Evolutionary conservation across 495 filamentous ascomycete genomes (phyloP).

Genomic region (Halenospora varia): DNA sequence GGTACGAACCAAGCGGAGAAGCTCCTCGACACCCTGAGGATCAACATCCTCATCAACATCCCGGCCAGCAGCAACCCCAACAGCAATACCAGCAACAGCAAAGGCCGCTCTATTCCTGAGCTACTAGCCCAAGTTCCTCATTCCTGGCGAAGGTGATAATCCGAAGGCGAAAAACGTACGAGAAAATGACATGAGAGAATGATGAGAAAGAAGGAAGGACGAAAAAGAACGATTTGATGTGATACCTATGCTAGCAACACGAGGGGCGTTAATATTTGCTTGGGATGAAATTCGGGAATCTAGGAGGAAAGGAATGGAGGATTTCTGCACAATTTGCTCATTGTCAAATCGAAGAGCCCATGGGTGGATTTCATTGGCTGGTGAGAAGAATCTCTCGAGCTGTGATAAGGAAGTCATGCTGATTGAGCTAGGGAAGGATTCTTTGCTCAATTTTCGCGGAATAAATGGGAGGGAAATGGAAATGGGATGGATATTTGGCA

Average conservation of each 20-base stretch:
- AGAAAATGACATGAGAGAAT: neutral
- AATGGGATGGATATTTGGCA: neutral
- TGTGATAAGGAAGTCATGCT: too few species aligned
- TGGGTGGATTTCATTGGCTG: neutral
- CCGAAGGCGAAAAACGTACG: neutral
- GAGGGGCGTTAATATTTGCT: neutral
- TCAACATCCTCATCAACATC: too few species aligned
- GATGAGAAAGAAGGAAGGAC: neutral
- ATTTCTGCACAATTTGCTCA: neutral
- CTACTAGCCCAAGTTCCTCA: neutral
- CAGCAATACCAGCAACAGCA: conserved; percentile 2
- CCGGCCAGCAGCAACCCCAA: too few species aligned
- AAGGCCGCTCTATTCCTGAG: neutral
- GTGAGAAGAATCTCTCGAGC: neutral
- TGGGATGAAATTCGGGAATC: too few species aligned
- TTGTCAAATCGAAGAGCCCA: neutral
- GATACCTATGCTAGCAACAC: neutral
- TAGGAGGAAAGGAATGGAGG: neutral
- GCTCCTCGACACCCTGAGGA: too few species aligned
- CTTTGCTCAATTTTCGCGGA: too few species aligned
- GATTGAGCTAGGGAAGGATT: too few species aligned
- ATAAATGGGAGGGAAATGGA: too few species aligned
- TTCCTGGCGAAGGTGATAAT: too few species aligned
- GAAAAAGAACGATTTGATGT: neutral
- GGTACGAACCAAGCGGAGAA: neutral